Percentiles rank a stretch among this genome's conserved stretches.
These are phyloP conservation scores for Gymnopilus junonius DNA, from an alignment of 768 basidiomycete genomes.

Conservation along the genomic window DNA sequence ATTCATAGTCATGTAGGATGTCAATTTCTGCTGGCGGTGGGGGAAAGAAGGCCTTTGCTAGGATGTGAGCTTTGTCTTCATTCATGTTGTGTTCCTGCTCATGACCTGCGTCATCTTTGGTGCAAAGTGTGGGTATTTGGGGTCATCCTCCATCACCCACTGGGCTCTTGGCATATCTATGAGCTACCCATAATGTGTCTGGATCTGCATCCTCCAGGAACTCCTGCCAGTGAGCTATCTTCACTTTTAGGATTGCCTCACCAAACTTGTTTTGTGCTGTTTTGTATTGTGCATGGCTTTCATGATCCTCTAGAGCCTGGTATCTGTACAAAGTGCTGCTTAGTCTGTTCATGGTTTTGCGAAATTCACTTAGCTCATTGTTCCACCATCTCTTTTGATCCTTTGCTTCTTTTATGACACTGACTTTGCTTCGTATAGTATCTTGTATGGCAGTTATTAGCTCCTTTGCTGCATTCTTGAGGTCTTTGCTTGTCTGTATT, in stretches of 20 bases:
- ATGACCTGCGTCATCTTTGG: conserved; percentile 19
- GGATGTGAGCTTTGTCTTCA: conserved; percentile 7
- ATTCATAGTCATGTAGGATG: neutral
- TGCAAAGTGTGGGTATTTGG: conserved; percentile 23
- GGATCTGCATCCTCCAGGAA: conserved; percentile 23
- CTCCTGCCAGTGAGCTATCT: conserved; percentile 27
- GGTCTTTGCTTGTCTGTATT: neutral
- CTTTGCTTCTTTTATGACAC: neutral
- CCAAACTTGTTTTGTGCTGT: conserved; percentile 15
- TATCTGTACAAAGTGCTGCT: conserved; percentile 5
- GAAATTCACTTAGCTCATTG: conserved; percentile 24
- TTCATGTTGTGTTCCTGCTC: conserved; percentile 2
- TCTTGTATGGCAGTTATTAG: conserved; percentile 16
- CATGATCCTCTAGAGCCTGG: conserved; percentile 20
- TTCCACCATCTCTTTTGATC: conserved; percentile 26
- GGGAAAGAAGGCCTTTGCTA: conserved; percentile 19
- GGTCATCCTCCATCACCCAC: conserved; percentile 24
- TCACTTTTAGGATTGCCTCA: conserved; percentile 19
- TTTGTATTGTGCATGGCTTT: conserved; percentile 18
- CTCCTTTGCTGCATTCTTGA: neutral
- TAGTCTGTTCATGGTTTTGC: conserved; percentile 19
- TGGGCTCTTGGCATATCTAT: conserved; percentile 20
- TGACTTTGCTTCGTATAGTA: conserved; percentile 7
- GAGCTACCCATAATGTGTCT: conserved; percentile 21
- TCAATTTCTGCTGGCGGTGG: neutral